These are phyloP conservation scores for Rhodotorula sp. DNA, from an alignment of 1,284 basidiomycete species.

Conservation along the genomic window DNA sequence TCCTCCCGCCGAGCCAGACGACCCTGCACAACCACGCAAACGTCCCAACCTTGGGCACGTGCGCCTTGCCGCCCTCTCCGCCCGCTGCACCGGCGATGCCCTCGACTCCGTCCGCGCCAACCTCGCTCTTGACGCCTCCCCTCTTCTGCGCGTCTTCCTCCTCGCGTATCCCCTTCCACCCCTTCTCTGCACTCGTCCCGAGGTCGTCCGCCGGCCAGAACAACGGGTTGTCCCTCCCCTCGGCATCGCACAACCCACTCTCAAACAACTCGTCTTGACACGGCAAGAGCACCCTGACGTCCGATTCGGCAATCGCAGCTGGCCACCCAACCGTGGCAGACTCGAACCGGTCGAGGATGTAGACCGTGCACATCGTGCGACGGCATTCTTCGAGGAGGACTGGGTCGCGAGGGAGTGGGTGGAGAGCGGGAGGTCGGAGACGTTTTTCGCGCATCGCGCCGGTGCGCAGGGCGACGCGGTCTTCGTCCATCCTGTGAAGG, in stretches of 20 bases:
- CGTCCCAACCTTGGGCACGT: constrained; percentile 8
- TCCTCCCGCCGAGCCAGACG: constrained; percentile 32
- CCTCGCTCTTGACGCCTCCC: neutral
- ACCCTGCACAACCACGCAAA: constrained; percentile 38
- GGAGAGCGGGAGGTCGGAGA: constrained; percentile 37
- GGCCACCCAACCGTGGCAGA: constrained; percentile 37
- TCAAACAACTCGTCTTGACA: constrained; percentile 34
- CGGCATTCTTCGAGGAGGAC: constrained; percentile 40
- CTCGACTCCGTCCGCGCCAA: neutral
- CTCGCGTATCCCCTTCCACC: constrained; percentile 13
- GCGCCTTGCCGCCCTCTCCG: neutral
- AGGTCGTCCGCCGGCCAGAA: constrained; percentile 32
- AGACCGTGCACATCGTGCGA: constrained; percentile 40
- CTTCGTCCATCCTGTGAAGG: constrained; percentile 39
- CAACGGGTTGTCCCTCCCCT: constrained; percentile 32
- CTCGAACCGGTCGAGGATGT: constrained; percentile 39
- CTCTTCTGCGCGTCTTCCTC: constrained; percentile 6
- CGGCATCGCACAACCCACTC: constrained; percentile 12
- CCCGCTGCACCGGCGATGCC: neutral
- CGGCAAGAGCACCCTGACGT: constrained; percentile 37
- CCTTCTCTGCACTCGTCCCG: constrained; percentile 1
- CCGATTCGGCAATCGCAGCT: constrained; percentile 29
- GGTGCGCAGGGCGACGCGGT: constrained; percentile 25
- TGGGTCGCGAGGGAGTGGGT: constrained; percentile 30
- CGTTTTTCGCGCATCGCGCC: constrained; percentile 22